A percentile compares a stretch with the other conserved stretches of the same genome.
phyloP scores from a whole-genome alignment of 192 early-diverging fungal species.

The Umbelopsis ramanniana region DNA sequence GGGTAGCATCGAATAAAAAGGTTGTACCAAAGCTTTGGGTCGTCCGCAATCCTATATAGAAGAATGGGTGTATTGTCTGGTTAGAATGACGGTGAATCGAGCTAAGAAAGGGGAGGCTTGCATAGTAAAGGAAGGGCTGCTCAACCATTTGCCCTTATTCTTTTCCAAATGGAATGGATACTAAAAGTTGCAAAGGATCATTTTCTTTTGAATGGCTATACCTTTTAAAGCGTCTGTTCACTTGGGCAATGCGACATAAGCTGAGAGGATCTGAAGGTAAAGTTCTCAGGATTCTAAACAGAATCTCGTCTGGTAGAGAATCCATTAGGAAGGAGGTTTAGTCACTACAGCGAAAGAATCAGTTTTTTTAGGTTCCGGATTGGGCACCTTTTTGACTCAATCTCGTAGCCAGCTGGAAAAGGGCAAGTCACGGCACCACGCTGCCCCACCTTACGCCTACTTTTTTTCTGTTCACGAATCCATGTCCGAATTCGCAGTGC shows the following conservation, averaged over 20 bases:
- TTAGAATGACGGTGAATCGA: neutral
- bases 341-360: neutral
- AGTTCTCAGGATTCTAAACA: slow-evolving; percentile 16
- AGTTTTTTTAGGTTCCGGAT: neutral
- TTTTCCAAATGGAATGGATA: too few species aligned
- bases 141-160: neutral
- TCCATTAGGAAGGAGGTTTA: slow-evolving; percentile 18
- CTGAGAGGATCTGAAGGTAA: slow-evolving; percentile 12
- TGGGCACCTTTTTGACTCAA: slow-evolving; percentile 12
- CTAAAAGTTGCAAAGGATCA: too few species aligned
- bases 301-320: slow-evolving; percentile 28
- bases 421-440: neutral
- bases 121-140: neutral
- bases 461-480: neutral
- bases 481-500: slow-evolving; percentile 31
- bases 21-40: slow-evolving; percentile 38
- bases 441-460: neutral
- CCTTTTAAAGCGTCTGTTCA: slow-evolving; percentile 19
- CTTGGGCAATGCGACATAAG: slow-evolving; percentile 9
- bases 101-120: neutral
- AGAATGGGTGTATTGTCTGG: neutral
- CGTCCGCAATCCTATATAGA: slow-evolving; percentile 26
- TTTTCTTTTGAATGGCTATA: neutral
- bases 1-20: slow-evolving; percentile 24
- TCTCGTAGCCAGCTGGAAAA: neutral